Base-by-base conservation (phyloP, 805 yeast species). In the Pichia exigua region DNA sequence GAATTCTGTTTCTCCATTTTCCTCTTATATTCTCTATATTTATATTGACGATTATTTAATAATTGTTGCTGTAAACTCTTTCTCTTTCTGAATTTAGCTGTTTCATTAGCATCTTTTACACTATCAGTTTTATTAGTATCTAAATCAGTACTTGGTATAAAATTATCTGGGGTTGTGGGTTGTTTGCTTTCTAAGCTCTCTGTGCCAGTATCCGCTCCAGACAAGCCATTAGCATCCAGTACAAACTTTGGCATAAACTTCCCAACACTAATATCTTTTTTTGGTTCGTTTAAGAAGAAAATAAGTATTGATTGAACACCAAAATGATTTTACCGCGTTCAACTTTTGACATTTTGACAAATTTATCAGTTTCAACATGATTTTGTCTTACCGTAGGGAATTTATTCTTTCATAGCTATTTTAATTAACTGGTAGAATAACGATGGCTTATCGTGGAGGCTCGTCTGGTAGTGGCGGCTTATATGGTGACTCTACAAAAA, bases 21-120 rank as follows among this genome's bases (percentile, higher is more conserved):
- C 66, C 71, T 57, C 44, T 58, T 62, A 27, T 56, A 55, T 43
- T 65, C 67, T 42, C 60, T 50, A 48, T 64, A 65, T 32, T 48
- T 57, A 41, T 56, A 55, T 20, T 50, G 69, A 61, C 70, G 64
- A 47, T 70, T 65, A 45, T 71, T 75, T 35, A 65, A 62, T 26
- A 75, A 57, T 58, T 75, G 80, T 22, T 74, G 73, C 17, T 65
- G 67, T 15, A 75, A 59, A 3, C 76, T 65, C 58, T 72, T 73
- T 24, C 78, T 60, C 44, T 64, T 42, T 15, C 50, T 28, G 8
- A 15, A 18, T 2, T 24, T 45, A 13, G 35, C 11, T 50, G 10
- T 8, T 13, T 26, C 45, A 12, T 15, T 21, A 39, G 13, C 17
- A 11, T 21, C 42, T n/a, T 41, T 27, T n/a, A 17, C 7, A 11